Evolutionary conservation across 192 early-diverging fungal species (phyloP).

Genomic region (Linnemannia schmuckeri): DNA sequence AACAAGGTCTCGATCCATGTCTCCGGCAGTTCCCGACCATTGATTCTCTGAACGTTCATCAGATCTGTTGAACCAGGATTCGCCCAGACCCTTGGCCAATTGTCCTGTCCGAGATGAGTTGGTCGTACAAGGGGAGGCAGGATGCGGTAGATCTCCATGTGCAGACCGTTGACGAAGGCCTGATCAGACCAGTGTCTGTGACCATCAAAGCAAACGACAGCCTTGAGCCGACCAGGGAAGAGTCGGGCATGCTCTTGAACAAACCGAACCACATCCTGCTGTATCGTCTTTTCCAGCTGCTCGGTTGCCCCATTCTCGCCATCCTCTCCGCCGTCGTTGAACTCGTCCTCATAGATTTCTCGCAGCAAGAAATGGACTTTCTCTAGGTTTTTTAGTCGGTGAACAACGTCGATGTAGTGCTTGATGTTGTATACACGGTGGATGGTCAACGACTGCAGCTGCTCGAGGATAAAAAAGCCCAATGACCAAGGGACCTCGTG

Average conservation of each 20-base stretch:
- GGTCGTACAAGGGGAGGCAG: background rate
- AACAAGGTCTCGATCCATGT: background rate
- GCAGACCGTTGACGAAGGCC: background rate
- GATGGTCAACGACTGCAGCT: background rate
- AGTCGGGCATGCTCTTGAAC: background rate
- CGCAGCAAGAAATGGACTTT: background rate
- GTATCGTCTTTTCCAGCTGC: background rate
- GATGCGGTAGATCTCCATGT: background rate
- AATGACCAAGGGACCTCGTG: background rate
- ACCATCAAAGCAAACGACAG: background rate
- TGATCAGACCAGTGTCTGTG: background rate
- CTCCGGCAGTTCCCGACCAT: background rate
- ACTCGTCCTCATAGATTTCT: background rate
- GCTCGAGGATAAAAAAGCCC: background rate
- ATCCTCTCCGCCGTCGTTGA: background rate
- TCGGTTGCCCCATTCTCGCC: background rate
- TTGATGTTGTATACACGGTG: background rate
- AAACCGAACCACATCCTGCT: background rate
- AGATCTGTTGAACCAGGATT: background rate
- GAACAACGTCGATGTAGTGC: background rate
- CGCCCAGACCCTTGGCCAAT: background rate
- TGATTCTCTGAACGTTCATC: background rate
- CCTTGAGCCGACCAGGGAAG: background rate
- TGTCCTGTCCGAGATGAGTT: background rate
- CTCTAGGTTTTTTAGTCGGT: background rate